Percentiles rank a stretch among this genome's conserved stretches.
Evolutionary conservation across 2,329 filamentous ascomycete species (phyloP).

Genomic region (Colletotrichum filicis): DNA sequence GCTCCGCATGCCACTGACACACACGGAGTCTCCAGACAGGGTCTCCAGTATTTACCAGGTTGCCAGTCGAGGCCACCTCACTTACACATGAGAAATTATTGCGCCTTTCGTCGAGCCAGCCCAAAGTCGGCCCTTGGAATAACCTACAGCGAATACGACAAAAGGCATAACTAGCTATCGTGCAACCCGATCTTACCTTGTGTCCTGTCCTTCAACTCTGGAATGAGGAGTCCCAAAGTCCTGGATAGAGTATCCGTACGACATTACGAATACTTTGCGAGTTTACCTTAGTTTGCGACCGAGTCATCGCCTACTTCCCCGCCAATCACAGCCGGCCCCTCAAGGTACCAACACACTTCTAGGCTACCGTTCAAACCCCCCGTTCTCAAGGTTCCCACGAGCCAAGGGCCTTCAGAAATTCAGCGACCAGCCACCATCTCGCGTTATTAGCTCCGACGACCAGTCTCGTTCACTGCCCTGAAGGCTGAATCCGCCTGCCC

Average conservation of each 20-base stretch:
- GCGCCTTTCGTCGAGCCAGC: not conserved
- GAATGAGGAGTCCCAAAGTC: not conserved
- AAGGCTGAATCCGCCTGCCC: not conserved
- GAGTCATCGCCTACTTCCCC: slow-evolving; percentile 25
- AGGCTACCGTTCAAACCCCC: not conserved
- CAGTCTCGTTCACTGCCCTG: slow-evolving; percentile 5
- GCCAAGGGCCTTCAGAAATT: slow-evolving; percentile 4
- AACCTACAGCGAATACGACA: not conserved
- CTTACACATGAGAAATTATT: not conserved
- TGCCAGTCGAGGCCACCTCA: not conserved
- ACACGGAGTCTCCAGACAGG: too few species aligned
- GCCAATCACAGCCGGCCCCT: slow-evolving; percentile 16
- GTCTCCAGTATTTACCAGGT: not conserved
- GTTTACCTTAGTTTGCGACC: not conserved
- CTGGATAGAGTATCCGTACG: not conserved
- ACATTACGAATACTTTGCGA: too few species aligned
- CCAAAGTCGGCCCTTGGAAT: not conserved
- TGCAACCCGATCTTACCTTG: too few species aligned
- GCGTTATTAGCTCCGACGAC: not conserved
- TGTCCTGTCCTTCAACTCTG: not conserved
- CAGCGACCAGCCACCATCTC: not conserved
- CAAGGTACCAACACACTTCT: not conserved
- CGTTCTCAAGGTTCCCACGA: not conserved
- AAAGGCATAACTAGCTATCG: not conserved
- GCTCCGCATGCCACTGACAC: slow-evolving; percentile 1